These are phyloP conservation scores for Petunia axillaris DNA, from an alignment of 257 asterid species.

Conservation along the genomic window DNA sequence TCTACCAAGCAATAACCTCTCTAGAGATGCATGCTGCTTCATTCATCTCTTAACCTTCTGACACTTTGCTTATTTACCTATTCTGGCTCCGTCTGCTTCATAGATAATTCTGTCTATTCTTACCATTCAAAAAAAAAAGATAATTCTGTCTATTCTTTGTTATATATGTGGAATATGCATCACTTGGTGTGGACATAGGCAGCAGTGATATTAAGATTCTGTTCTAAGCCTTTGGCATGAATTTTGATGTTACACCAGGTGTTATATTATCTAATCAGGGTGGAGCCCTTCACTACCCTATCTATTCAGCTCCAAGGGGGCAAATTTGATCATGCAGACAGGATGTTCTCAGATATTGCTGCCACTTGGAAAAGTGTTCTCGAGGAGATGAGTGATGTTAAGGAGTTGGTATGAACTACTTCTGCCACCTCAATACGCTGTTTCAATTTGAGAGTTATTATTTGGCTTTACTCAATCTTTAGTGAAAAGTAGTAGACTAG, in stretches of 20 bases:
- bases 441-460: not conserved
- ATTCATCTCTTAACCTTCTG: not conserved
- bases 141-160: not conserved
- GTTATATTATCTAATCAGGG: slow-evolving; percentile 81
- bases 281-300: slow-evolving; percentile 97
- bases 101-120: not conserved
- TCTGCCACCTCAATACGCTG: not conserved
- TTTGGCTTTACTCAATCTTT: slow-evolving; percentile 11
- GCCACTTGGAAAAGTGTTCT: slow-evolving; percentile 97
- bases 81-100: not conserved
- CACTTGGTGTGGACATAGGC: slow-evolving; percentile 31
- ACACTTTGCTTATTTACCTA: not conserved
- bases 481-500: not conserved
- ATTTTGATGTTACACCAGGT: slow-evolving; percentile 58
- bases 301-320: slow-evolving; percentile 99
- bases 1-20: not conserved
- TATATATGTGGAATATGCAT: slow-evolving; percentile 17
- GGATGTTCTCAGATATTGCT: slow-evolving; percentile 91
- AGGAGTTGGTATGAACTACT: slow-evolving; percentile 75
- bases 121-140: too few species aligned
- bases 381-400: slow-evolving; percentile 98
- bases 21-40: slow-evolving; percentile 15
- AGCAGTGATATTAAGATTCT: not conserved
- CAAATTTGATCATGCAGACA: slow-evolving; percentile 97
- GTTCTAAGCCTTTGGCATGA: slow-evolving; percentile 27